These are phyloP conservation scores for Thelonectria discophora DNA, from an alignment of 2,329 filamentous ascomycete genomes.

Conservation along the genomic window DNA sequence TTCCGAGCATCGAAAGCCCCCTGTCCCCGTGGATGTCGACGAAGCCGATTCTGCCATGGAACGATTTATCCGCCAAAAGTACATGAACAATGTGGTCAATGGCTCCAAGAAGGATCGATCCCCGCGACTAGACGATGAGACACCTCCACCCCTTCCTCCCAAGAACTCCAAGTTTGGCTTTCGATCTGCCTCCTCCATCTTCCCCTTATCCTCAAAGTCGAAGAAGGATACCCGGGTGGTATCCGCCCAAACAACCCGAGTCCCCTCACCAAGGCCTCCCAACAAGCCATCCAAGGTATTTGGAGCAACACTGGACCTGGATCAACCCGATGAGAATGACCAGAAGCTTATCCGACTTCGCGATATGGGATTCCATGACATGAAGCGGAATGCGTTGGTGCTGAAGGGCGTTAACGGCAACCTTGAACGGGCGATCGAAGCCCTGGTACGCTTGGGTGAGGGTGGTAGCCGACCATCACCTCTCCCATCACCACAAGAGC, in stretches of 20 bases:
- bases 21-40: slow-evolving; percentile 89
- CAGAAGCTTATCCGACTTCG: slow-evolving; percentile 79
- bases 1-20: slow-evolving; percentile 80
- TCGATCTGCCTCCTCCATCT: slow-evolving; percentile 71
- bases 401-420: slow-evolving; percentile 86
- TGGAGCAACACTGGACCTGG: slow-evolving; percentile 70
- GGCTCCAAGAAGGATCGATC: slow-evolving; percentile 48
- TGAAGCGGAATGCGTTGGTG: slow-evolving; percentile 80
- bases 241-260: slow-evolving; percentile 40
- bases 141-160: slow-evolving; percentile 67
- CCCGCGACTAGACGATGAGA: slow-evolving; percentile 61
- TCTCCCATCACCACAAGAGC: slow-evolving; percentile 56
- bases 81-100: slow-evolving; percentile 68
- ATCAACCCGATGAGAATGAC: slow-evolving; percentile 69
- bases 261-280: slow-evolving; percentile 52
- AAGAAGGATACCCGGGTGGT: slow-evolving; percentile 60
- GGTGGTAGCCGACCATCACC: slow-evolving; percentile 56
- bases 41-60: slow-evolving; percentile 96
- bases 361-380: slow-evolving; percentile 93
- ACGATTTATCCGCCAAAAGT: slow-evolving; percentile 93
- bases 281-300: slow-evolving; percentile 76
- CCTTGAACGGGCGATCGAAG: slow-evolving; percentile 85
- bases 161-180: slow-evolving; percentile 70
- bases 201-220: slow-evolving; percentile 68
- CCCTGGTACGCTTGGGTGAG: slow-evolving; percentile 84